Conservation (phyloP, 257 asterid genomes). For the Solanum sitiens region DNA sequence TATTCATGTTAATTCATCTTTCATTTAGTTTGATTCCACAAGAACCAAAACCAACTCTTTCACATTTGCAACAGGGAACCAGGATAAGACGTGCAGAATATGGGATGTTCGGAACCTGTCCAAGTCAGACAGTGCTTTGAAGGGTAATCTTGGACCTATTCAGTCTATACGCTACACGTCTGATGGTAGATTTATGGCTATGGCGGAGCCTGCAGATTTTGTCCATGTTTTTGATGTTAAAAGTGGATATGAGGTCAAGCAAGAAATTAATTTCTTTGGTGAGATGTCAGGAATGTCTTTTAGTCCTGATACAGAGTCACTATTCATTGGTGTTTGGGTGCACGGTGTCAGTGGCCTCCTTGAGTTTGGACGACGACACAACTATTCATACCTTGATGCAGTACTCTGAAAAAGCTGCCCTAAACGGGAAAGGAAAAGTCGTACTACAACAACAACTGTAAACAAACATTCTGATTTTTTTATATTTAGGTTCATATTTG, state of each 20-base stretch:
- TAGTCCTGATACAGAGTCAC: conserved; percentile 81
- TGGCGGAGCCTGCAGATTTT: conserved; percentile 91
- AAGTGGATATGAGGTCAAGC: conserved; percentile 61
- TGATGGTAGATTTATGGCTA: conserved; percentile 84
- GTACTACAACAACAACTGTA: no score
- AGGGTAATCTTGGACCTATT: conserved; percentile 80
- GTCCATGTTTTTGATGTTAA: conserved; percentile 70
- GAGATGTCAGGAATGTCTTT: conserved; percentile 81
- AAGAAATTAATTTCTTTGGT: conserved; percentile 83
- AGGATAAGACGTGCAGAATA: conserved; percentile 74
- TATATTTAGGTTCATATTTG: no score
- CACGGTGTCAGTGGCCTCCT: conserved; percentile 83
- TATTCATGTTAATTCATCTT: no score
- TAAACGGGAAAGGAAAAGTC: no score
- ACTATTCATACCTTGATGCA: conserved; percentile 62
- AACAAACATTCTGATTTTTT: no score
- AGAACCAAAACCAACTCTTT: no score
- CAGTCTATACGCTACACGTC: conserved; percentile 75
- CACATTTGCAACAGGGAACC: conserved; percentile 91
- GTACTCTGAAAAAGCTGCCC: background rate
- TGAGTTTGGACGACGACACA: conserved; percentile 55
- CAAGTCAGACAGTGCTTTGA: conserved; percentile 42
- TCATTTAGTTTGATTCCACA: no score
- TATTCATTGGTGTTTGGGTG: conserved; percentile 77
- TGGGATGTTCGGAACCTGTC: conserved; percentile 82